Evolutionary conservation across 2,329 filamentous ascomycete genomes (phyloP).

Genomic region (Trichoderma lentiforme): DNA sequence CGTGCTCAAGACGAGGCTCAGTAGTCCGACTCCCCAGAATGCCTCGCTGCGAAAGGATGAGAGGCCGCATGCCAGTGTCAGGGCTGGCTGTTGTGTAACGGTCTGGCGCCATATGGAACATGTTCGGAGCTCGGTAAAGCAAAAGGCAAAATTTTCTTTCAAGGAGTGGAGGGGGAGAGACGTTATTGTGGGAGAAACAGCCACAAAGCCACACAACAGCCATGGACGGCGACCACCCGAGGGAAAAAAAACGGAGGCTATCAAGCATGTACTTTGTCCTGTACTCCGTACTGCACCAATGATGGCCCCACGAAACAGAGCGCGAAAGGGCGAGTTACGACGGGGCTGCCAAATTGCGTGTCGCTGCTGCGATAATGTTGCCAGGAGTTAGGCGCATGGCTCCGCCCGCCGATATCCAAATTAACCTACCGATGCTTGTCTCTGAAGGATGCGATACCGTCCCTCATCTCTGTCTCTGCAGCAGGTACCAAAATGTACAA

Average conservation of each 20-base stretch:
- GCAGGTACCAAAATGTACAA: background rate
- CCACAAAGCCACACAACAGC: background rate
- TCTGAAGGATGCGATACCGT: background rate
- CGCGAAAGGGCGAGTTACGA: background rate
- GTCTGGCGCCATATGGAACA: background rate
- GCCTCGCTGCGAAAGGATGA: background rate
- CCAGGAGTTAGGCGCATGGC: background rate
- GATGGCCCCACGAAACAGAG: background rate
- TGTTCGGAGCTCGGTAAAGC: slow-evolving; percentile 2
- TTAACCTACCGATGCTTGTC: background rate
- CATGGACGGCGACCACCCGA: background rate
- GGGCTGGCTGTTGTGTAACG: background rate
- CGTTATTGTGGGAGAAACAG: background rate
- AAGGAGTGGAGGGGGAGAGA: background rate
- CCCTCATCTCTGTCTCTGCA: background rate
- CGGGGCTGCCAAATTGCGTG: background rate
- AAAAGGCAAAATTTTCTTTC: background rate
- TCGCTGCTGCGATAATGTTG: background rate
- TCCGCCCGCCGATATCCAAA: background rate
- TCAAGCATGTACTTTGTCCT: background rate
- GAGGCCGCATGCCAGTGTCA: background rate
- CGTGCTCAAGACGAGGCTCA: background rate
- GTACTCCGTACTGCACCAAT: background rate
- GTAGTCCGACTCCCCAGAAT: background rate
- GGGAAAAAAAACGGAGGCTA: background rate